These are phyloP conservation scores for Talaromyces nanjingensis DNA, from an alignment of 495 filamentous ascomycete genomes.

Conservation along the genomic window DNA sequence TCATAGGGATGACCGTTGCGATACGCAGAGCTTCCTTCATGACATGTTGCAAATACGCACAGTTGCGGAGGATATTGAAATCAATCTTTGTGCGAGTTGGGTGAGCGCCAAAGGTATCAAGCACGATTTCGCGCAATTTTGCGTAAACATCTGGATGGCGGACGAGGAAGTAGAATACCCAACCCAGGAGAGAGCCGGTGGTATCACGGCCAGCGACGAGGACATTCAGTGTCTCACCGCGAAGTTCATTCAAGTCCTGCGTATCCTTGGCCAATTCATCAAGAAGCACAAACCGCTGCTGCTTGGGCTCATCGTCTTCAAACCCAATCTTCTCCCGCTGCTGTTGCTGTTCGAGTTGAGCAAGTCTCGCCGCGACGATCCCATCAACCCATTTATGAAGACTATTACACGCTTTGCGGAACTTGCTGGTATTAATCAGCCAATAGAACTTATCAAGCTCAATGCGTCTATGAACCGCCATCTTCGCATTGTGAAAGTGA, in stretches of 20 bases:
- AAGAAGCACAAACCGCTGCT: conserved; percentile 40
- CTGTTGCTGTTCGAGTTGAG: background rate
- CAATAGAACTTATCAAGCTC: conserved; percentile 40
- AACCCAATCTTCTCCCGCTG: background rate
- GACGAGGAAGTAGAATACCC: conserved; percentile 38
- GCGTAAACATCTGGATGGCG: conserved; percentile 15
- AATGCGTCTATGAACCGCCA: conserved; percentile 34
- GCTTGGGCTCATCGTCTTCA: background rate
- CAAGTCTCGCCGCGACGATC: conserved; percentile 15
- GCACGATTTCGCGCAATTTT: conserved; percentile 14
- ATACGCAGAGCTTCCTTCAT: conserved; percentile 48
- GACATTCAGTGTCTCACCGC: conserved; percentile 48
- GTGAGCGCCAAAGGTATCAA: conserved; percentile 29
- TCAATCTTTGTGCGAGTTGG: conserved; percentile 40
- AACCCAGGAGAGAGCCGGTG: conserved; percentile 49
- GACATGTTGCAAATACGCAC: conserved; percentile 23
- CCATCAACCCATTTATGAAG: conserved; percentile 36
- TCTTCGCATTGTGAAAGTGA: conserved; percentile 41
- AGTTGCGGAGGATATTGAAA: conserved; percentile 34
- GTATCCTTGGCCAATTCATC: conserved; percentile 14
- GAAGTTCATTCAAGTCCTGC: conserved; percentile 10
- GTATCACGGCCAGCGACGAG: conserved; percentile 57
- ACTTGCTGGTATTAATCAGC: conserved; percentile 35
- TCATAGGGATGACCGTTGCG: conserved; percentile 69
- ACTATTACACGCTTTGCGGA: conserved; percentile 32